A percentile compares a stretch with the other conserved stretches of the same genome.
phyloP scores from a whole-genome alignment of 2,329 filamentous ascomycete genomes.

The Ceratocystis alfenasii region DNA sequence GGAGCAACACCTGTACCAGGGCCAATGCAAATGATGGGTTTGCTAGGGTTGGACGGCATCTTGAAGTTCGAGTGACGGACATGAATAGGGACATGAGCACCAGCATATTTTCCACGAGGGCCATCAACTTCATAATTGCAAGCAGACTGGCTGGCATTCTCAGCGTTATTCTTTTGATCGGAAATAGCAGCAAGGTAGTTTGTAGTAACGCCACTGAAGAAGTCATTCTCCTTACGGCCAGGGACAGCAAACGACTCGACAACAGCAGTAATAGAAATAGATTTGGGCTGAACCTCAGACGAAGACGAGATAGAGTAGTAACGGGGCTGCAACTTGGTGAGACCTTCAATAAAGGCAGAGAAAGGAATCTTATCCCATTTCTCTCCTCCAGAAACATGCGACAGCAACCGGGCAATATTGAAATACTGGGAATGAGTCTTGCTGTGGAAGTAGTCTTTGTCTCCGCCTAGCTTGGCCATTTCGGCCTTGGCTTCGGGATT shows the following conservation, averaged over 20 bases:
- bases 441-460: constrained; percentile 91
- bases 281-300: constrained; percentile 83
- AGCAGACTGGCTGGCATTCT: constrained; percentile 68
- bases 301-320: constrained; percentile 99
- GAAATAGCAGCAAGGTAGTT: constrained; percentile 94
- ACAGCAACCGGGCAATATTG: constrained; percentile 79
- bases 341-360: constrained; percentile 82
- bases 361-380: constrained; percentile 81
- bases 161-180: constrained; percentile 88
- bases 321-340: constrained; percentile 89
- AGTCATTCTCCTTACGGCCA: constrained; percentile 54
- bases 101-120: constrained; percentile 93
- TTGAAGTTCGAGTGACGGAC: constrained; percentile 99
- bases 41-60: constrained; percentile 84
- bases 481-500: constrained; percentile 74
- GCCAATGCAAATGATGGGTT: constrained; percentile 91
- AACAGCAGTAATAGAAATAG: constrained; percentile 88
- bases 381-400: constrained; percentile 57
- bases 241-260: constrained; percentile 75
- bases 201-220: constrained; percentile 86
- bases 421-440: constrained; percentile 70
- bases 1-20: constrained; percentile 94
- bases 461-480: constrained; percentile 74
- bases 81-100: constrained; percentile 87
- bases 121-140: constrained; percentile 77